Percentiles rank a stretch among this genome's conserved stretches.
Evolutionary conservation across 2,329 filamentous ascomycete species (phyloP).

Genomic region (Ophiostoma piceae): DNA sequence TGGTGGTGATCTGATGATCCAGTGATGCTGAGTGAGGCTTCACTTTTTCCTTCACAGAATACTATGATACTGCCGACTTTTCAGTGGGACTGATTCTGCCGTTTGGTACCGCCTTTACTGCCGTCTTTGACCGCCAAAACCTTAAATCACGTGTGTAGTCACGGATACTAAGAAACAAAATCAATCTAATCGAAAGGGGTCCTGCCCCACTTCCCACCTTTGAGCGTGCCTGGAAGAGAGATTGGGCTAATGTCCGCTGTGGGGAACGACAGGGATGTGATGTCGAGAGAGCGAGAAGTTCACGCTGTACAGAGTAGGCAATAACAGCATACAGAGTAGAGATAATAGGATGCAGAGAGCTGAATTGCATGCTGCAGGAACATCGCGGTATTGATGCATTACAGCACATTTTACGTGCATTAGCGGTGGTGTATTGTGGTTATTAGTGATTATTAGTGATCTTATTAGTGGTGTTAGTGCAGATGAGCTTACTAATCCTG

Average conservation of each 20-base stretch:
- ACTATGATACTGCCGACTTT: constrained; percentile 19
- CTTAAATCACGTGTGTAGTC: constrained; percentile 3
- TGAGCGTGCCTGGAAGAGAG: constrained; percentile 18
- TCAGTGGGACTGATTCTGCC: constrained; percentile 15
- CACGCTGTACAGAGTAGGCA: too few species aligned
- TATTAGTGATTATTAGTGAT: too few species aligned
- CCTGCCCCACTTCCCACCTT: neutral
- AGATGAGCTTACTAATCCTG: neutral
- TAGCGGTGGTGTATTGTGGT: neutral
- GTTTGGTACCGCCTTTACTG: neutral
- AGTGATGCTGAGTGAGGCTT: neutral
- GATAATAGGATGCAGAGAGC: neutral
- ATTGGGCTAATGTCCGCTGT: constrained; percentile 25
- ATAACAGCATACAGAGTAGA: too few species aligned
- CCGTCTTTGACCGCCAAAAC: constrained; percentile 22
- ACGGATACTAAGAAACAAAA: too few species aligned
- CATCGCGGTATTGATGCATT: neutral
- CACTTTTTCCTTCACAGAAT: constrained; percentile 11
- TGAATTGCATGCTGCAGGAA: neutral
- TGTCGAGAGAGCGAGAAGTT: too few species aligned
- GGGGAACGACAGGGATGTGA: constrained; percentile 14
- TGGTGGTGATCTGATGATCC: neutral
- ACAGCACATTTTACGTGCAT: neutral
- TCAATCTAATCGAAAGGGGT: neutral
- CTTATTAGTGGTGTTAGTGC: neutral